phyloP scores from a whole-genome alignment of 495 filamentous ascomycete genomes.

The Aspergillus mulundensis region DNA sequence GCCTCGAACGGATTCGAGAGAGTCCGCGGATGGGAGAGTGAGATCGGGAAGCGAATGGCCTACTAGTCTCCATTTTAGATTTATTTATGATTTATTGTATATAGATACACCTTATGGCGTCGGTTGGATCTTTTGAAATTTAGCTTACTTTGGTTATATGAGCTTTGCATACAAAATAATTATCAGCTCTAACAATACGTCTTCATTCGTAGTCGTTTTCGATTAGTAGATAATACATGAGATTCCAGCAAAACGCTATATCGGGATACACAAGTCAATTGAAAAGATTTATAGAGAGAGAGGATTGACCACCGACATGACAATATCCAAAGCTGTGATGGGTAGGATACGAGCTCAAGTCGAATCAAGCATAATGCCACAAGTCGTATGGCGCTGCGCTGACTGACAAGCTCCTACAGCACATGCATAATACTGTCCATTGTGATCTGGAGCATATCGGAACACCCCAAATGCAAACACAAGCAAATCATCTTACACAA shows the following conservation, averaged over 20 bases:
- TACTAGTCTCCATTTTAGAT: constrained; percentile 18
- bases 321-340: not conserved
- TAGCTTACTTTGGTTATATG: too few relatives aligned
- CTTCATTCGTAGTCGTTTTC: not conserved
- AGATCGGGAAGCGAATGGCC: constrained; percentile 86
- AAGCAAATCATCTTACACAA: constrained; percentile 1
- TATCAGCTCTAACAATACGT: not conserved
- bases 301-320: not conserved
- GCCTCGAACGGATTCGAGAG: constrained; percentile 88
- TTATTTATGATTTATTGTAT: not conserved
- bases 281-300: not conserved
- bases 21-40: constrained; percentile 76
- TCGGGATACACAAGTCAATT: not conserved
- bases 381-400: not conserved
- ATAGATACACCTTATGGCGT: not conserved
- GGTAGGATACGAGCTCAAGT: not conserved
- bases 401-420: too few relatives aligned
- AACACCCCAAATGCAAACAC: too few relatives aligned
- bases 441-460: too few relatives aligned
- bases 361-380: not conserved
- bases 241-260: not conserved
- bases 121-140: not conserved
- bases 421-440: not conserved
- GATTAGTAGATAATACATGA: constrained; percentile 5
- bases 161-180: too few relatives aligned